Conservation (phyloP, 768 basidiomycete genomes). For the Mycena pura region DNA sequence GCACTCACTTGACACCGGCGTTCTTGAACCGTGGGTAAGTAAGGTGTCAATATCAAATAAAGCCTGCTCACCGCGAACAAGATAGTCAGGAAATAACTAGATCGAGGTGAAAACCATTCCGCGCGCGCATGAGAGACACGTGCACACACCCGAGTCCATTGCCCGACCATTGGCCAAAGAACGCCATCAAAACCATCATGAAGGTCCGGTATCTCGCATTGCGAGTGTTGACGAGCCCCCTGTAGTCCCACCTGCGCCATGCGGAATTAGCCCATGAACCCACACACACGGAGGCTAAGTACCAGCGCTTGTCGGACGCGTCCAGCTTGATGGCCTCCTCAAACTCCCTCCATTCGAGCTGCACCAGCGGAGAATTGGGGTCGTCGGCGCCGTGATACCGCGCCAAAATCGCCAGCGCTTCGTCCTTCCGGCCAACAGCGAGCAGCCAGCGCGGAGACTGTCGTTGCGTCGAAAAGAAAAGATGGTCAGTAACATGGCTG, state of each 20-base stretch:
- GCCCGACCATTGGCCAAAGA: slow-evolving; percentile 39
- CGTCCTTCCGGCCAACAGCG: slow-evolving; percentile 41
- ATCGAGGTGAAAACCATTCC: not conserved
- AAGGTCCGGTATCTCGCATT: slow-evolving; percentile 42
- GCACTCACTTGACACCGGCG: slow-evolving; percentile 31
- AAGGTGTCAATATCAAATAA: not conserved
- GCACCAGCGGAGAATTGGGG: slow-evolving; percentile 42
- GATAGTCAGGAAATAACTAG: slow-evolving; percentile 33
- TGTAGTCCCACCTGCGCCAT: slow-evolving; percentile 39
- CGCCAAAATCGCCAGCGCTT: slow-evolving; percentile 32
- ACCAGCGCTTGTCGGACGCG: slow-evolving; percentile 52
- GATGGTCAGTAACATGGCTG: not conserved
- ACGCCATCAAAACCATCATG: slow-evolving; percentile 46
- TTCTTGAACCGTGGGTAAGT: slow-evolving; percentile 6
- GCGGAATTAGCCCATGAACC: not conserved
- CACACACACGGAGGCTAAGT: slow-evolving; percentile 8
- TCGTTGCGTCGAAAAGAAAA: not conserved
- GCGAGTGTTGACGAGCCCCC: slow-evolving; percentile 40
- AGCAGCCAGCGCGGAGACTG: slow-evolving; percentile 46
- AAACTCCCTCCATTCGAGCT: slow-evolving; percentile 46
- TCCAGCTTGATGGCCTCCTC: slow-evolving; percentile 43
- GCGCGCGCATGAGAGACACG: not conserved
- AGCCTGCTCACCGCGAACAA: slow-evolving; percentile 22
- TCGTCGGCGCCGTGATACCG: slow-evolving; percentile 46
- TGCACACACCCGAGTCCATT: slow-evolving; percentile 25